phyloP scores from a whole-genome alignment of 202 grass and related monocot species.

The Brachypodium distachyon region DNA sequence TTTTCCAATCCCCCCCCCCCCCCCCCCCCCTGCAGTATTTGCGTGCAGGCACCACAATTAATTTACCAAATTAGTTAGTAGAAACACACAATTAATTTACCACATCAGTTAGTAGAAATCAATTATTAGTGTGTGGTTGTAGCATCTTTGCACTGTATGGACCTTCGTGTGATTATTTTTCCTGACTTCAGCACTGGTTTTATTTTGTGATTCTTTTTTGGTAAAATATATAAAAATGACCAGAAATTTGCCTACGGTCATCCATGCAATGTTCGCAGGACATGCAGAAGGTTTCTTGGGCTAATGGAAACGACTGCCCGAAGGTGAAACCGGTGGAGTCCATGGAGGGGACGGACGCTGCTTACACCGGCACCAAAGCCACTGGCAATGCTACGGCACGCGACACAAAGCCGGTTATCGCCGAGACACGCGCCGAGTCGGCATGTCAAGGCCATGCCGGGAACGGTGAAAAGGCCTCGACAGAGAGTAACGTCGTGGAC shows the following conservation, averaged over 20 bases:
- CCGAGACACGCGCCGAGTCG: neutral
- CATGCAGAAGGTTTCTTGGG: slow-evolving; percentile 4
- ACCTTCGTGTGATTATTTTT: neutral
- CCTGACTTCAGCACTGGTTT: neutral
- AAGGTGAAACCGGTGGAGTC: slow-evolving; percentile 72
- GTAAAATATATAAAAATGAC: no score
- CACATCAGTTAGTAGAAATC: neutral
- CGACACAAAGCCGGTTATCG: neutral
- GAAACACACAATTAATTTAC: no score
- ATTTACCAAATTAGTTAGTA: neutral
- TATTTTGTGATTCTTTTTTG: neutral
- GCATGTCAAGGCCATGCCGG: slow-evolving; percentile 24
- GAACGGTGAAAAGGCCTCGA: slow-evolving; percentile 23
- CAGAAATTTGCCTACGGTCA: neutral
- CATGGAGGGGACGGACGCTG: slow-evolving; percentile 5
- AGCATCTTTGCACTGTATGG: neutral
- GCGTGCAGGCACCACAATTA: no score
- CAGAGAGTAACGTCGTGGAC: neutral
- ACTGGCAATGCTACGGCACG: neutral
- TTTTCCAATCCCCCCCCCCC: no score
- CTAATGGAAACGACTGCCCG: slow-evolving; percentile 29
- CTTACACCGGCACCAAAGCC: neutral
- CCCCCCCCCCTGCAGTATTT: neutral
- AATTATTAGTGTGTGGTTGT: neutral
- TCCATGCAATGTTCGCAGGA: slow-evolving; percentile 24